Evolutionary conservation across 495 filamentous ascomycete genomes (phyloP).

Genomic region (Bacidia gigantensis): DNA sequence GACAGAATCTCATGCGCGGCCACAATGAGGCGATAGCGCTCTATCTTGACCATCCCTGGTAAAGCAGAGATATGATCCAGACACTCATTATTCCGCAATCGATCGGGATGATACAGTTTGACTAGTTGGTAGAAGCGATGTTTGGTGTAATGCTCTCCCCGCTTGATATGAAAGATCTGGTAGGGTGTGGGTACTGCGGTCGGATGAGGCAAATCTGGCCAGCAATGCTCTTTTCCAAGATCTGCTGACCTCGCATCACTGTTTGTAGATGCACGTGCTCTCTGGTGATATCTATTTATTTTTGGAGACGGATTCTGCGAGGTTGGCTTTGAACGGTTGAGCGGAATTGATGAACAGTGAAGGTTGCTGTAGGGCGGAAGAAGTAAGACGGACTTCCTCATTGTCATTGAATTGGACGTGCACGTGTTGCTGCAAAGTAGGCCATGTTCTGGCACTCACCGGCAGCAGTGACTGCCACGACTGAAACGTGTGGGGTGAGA

Average conservation of each 20-base stretch:
- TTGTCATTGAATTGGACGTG: constrained; percentile 1
- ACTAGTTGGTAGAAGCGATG: constrained; percentile 74
- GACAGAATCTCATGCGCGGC: constrained; percentile 84
- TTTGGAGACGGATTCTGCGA: background rate
- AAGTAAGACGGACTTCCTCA: constrained; percentile 12
- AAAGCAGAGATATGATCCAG: constrained; percentile 30
- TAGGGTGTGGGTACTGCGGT: constrained; percentile 64
- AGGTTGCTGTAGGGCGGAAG: constrained; percentile 7
- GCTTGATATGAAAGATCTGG: constrained; percentile 61
- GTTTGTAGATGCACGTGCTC: constrained; percentile 5
- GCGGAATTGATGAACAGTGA: constrained; percentile 7
- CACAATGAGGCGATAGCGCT: constrained; percentile 78
- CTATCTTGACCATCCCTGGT: constrained; percentile 45
- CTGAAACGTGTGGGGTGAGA: no score
- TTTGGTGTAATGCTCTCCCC: constrained; percentile 62
- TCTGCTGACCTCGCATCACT: background rate
- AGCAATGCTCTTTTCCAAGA: constrained; percentile 10
- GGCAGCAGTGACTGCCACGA: no score
- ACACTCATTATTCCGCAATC: constrained; percentile 36
- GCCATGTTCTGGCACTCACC: background rate
- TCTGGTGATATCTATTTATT: background rate
- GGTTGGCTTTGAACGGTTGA: background rate
- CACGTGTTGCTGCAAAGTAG: background rate
- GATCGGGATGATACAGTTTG: constrained; percentile 92
- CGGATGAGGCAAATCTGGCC: constrained; percentile 22